Evolutionary conservation across 768 basidiomycete genomes (phyloP).

Genomic region (Psilocybe cyanescens): DNA sequence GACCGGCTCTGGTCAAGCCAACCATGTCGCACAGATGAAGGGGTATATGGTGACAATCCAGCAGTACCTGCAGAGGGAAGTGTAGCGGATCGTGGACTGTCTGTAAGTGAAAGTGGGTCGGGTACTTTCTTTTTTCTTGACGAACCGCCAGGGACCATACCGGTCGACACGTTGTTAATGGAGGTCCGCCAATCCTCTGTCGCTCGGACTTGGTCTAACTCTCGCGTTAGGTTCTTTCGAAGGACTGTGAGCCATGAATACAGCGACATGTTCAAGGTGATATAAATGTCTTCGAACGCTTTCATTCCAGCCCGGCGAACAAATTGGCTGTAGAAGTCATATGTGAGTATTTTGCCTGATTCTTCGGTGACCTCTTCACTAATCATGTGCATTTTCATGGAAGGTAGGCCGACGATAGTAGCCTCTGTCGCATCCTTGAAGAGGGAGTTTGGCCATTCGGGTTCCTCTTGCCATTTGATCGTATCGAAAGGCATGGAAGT

Average conservation of each 20-base stretch:
- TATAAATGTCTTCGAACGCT: conserved; percentile 78
- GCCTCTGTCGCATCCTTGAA: conserved; percentile 68
- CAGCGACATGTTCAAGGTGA: conserved; percentile 80
- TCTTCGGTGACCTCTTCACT: conserved; percentile 62
- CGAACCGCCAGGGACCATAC: conserved; percentile 25
- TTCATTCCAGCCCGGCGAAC: conserved; percentile 52
- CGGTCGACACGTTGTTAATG: conserved; percentile 31
- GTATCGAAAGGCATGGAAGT: conserved; percentile 34
- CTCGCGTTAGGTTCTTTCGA: conserved; percentile 74
- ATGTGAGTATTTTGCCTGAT: conserved; percentile 47
- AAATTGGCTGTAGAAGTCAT: conserved; percentile 78
- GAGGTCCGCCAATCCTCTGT: conserved; percentile 57
- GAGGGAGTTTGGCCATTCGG: conserved; percentile 63
- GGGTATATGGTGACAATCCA: conserved; percentile 23
- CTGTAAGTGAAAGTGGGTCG: conserved; percentile 36
- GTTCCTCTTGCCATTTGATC: conserved; percentile 37
- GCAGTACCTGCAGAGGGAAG: conserved; percentile 25
- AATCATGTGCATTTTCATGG: conserved; percentile 82
- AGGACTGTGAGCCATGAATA: conserved; percentile 83
- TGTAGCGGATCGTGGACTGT: conserved; percentile 34
- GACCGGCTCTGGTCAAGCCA: conserved; percentile 21
- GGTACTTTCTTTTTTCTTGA: conserved; percentile 41
- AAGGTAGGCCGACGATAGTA: conserved; percentile 78
- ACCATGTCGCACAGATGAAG: conserved; percentile 28
- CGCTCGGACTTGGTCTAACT: conserved; percentile 75